Base-by-base conservation (phyloP, 371 early-diverging fungal species). In the Mucor circinelloides region DNA sequence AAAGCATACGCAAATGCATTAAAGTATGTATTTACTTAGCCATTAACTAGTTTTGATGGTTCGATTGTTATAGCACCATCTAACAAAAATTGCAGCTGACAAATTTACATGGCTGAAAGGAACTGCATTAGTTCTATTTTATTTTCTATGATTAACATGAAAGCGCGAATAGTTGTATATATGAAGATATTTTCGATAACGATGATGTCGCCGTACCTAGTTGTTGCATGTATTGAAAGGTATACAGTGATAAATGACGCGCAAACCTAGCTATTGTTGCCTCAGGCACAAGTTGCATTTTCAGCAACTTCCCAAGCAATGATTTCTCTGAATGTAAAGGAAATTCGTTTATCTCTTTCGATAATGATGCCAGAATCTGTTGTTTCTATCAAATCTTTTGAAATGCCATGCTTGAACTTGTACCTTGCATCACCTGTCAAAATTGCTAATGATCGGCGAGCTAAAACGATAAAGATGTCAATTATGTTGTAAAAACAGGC, bases 391-490 rank as follows among this genome's bases (percentile, higher is more conserved):
- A 73, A 56, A 55, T 90, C 85, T 64, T 93, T 93, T 10, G 89
- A 85, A 32, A 93, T 91, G 10, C 83, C 72, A 60, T 93, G 93
- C 67, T 84, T 88, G 42, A 78, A 90, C 44, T 85, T 76, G 60
- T 85, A 90, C n/a, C 93, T 75, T 50, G 88, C 76, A 3, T 82
- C 81, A 4, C 78, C 85, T 44, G 78, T 84, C 84, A 93, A 85
- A n/a, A 91, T 76, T 17, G 89, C 73, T 36, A 93, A 59, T 0
- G 93, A 93, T 38, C 90, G 75, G 30, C 82, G 87, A 23, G 84
- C 88, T 88, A 59, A 0, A 25, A 44, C 46, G 8, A 17, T 9
- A 9, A 19, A 19, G 10, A 13, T 59, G 21, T 17, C 6, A 8
- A 30, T 30, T 2, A 3, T 31, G 2, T 42, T 5, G 10, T 19